These are phyloP conservation scores for Fusarium annulatum DNA, from an alignment of 2,329 filamentous ascomycete species.

Conservation along the genomic window DNA sequence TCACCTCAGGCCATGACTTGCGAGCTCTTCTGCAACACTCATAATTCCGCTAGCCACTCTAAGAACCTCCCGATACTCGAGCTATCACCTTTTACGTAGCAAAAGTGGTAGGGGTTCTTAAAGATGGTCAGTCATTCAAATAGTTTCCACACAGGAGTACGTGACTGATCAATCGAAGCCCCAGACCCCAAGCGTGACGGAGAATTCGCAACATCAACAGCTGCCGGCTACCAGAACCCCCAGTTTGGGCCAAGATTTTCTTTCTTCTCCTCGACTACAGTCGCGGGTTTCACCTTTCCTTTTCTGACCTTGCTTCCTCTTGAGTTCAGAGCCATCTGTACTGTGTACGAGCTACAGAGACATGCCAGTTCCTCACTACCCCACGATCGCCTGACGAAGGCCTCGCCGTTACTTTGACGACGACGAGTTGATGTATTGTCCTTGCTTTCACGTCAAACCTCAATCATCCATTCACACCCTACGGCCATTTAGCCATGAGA, in stretches of 20 bases:
- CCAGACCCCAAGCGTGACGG: fast-evolving
- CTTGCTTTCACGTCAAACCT: too few species aligned
- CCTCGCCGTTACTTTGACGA: background rate
- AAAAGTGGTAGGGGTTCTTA: too few species aligned
- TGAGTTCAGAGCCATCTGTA: background rate
- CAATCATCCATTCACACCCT: too few species aligned
- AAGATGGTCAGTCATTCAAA: too few species aligned
- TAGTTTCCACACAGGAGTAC: background rate
- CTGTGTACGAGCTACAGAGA: fast-evolving
- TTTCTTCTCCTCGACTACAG: fast-evolving
- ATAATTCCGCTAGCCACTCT: background rate
- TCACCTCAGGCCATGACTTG: fast-evolving
- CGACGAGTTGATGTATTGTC: too few species aligned
- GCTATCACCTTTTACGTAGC: too few species aligned
- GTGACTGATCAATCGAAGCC: background rate
- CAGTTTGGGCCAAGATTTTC: fast-evolving
- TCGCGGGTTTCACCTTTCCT: background rate
- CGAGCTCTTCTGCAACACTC: background rate
- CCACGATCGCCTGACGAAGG: too few species aligned
- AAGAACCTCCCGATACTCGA: background rate
- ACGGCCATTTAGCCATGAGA: background rate
- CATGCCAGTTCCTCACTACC: too few species aligned
- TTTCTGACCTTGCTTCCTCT: background rate
- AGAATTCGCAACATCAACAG: too few species aligned
- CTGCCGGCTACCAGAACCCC: background rate